Evolutionary conservation across 139 green algal species (phyloP).

Genomic region (Coelastrella sp.): DNA sequence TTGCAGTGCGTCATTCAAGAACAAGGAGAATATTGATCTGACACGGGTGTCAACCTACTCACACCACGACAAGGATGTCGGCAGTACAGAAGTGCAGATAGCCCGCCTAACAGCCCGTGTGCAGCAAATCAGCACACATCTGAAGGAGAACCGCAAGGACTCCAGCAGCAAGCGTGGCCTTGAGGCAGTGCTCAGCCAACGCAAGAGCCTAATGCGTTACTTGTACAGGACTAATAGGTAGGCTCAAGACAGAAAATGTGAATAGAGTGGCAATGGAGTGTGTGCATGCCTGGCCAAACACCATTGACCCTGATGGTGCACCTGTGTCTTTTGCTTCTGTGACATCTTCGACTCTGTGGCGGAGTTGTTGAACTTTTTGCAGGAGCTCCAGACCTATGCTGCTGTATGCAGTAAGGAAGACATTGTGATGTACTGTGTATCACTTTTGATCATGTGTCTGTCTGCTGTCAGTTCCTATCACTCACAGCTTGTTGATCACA

Average conservation of each 20-base stretch:
- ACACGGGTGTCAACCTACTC: constrained; percentile 43
- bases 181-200: constrained; percentile 67
- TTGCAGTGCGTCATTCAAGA: constrained; percentile 69
- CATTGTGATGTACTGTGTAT: too few relatives aligned
- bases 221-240: constrained; percentile 71
- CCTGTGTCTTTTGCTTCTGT: too few relatives aligned
- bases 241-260: not conserved
- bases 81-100: constrained; percentile 75
- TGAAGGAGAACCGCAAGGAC: constrained; percentile 80
- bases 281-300: too few relatives aligned
- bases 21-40: constrained; percentile 76
- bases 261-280: too few relatives aligned
- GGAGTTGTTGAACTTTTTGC: too few relatives aligned
- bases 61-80: constrained; percentile 63
- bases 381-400: too few relatives aligned
- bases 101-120: constrained; percentile 71
- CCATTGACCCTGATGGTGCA: too few relatives aligned
- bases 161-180: constrained; percentile 70
- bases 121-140: constrained; percentile 64
- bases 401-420: too few relatives aligned
- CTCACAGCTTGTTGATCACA: not conserved
- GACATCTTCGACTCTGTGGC: too few relatives aligned
- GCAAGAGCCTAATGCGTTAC: constrained; percentile 81
- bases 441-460: not conserved
- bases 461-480: not conserved